Evolutionary conservation across 2,329 filamentous ascomycete species (phyloP), one percentile per base, ranked within the genome.

Genomic region (Apiospora koreana): DNA sequence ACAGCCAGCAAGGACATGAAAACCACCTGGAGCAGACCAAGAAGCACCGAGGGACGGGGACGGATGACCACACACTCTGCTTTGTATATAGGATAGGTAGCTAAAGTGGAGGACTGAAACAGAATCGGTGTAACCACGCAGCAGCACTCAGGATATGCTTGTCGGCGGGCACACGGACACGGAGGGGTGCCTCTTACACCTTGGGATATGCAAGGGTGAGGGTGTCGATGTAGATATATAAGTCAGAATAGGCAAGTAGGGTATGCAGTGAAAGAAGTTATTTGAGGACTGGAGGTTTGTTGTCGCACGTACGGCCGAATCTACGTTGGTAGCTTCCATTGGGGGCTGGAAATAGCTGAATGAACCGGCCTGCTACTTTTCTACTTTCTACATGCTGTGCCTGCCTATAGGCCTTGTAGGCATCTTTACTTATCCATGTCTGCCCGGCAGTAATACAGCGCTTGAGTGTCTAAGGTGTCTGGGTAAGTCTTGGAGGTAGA

Each of bases 41-140:
- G n/a, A n/a, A 69, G 58, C 68, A 45, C 64, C 71, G 54, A 68
- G 70, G 68, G 31, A 31, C 31, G 69, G 70, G 68, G 31, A 31
- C 31, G 69, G 72, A 73, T 71, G 72, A 71, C 70, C 73, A 70
- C 67, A 62, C 54, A 38, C 70, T 68, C 68, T 73, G 71, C 68
- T 69, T 69, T 70, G 72, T 72, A 74, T 75, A 73, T 74, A 74
- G 31, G 54, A 38, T 38, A 62, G 31, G 54, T 62, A 62, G 54
- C 46, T 28, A 38, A 28, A 35, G 28, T 66, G 41, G 38, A 48
- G n/a, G 38, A 50, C 42, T 74, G 75, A 74, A 76, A 76, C 75
- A 73, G 50, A 38, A 50, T 43, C 50, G 58, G 73, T 73, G 72
- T 69, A 71, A 75, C 73, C 18, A 68, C 23, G 54, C 54, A 67